phyloP scores from a whole-genome alignment of 768 basidiomycete species.

The Lactarius deliciosus region DNA sequence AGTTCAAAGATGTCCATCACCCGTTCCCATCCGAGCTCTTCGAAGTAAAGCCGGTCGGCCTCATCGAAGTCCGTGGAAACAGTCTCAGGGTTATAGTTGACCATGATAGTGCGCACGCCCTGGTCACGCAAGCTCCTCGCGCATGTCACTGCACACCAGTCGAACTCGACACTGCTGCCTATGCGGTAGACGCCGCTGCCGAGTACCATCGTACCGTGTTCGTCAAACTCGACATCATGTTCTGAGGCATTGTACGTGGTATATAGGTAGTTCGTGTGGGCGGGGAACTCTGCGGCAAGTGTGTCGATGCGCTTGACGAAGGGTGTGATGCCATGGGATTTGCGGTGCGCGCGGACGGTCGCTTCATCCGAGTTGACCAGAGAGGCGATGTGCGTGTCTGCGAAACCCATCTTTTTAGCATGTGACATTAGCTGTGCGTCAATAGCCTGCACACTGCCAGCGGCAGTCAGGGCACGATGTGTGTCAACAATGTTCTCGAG shows the following conservation, averaged over 20 bases:
- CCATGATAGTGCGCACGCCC: slow-evolving; percentile 96
- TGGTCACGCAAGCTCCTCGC: slow-evolving; percentile 88
- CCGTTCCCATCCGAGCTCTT: slow-evolving; percentile 95
- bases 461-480: slow-evolving; percentile 68
- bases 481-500: slow-evolving; percentile 98
- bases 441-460: slow-evolving; percentile 66
- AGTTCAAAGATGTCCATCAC: slow-evolving; percentile 99
- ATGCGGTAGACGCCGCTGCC: slow-evolving; percentile 98
- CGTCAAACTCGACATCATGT: slow-evolving; percentile 94
- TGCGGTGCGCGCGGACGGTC: slow-evolving; percentile 79
- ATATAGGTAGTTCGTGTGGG: slow-evolving; percentile 98
- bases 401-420: slow-evolving; percentile 95
- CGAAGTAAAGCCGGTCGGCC: slow-evolving; percentile 98
- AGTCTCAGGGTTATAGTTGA: slow-evolving; percentile 99
- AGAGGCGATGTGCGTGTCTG: slow-evolving; percentile 88
- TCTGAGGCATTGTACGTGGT: slow-evolving; percentile 97
- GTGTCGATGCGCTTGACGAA: slow-evolving; percentile 99
- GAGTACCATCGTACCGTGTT: slow-evolving; percentile 98
- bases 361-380: slow-evolving; percentile 73
- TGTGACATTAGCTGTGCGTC: slow-evolving; percentile 75
- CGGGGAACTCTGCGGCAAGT: slow-evolving; percentile 97
- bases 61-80: slow-evolving; percentile 99
- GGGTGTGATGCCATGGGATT: slow-evolving; percentile 84
- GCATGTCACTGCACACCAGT: slow-evolving; percentile 99
- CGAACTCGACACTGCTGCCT: slow-evolving; percentile 98